These are phyloP conservation scores for Penicillium sp. DNA, from an alignment of 2,329 filamentous ascomycete species.

Conservation along the genomic window DNA sequence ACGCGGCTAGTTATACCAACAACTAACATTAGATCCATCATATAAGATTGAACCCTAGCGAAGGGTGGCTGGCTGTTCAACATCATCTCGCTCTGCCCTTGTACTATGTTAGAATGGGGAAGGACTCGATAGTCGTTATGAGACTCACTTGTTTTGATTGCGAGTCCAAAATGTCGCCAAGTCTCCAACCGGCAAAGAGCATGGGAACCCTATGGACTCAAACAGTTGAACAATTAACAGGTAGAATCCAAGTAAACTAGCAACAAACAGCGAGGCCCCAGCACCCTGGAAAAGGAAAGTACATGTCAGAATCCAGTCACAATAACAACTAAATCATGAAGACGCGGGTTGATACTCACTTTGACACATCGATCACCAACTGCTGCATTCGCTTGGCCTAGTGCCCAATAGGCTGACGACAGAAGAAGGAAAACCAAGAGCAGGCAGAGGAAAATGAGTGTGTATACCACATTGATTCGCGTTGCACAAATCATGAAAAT, in stretches of 20 bases:
- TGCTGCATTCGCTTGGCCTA: conserved; percentile 44
- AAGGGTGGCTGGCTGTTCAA: neutral
- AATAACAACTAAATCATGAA: neutral
- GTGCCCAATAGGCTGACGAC: conserved; percentile 60
- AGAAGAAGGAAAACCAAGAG: conserved; percentile 59
- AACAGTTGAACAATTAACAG: conserved; percentile 57
- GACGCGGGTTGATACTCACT: conserved; percentile 14
- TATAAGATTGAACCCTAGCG: too few relatives aligned
- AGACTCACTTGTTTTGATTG: conserved; percentile 6
- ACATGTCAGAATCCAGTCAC: neutral
- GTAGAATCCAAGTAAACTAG: conserved; percentile 53
- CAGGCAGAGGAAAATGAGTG: conserved; percentile 67
- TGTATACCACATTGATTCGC: conserved; percentile 70
- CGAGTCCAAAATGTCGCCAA: conserved; percentile 19
- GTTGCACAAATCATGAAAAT: conserved; percentile 69
- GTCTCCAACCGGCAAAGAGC: conserved; percentile 49
- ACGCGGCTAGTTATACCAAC: too few relatives aligned
- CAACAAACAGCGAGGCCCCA: conserved; percentile 52
- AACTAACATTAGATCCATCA: neutral
- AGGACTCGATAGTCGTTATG: neutral
- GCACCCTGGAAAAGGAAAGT: conserved; percentile 32
- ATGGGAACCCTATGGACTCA: conserved; percentile 54
- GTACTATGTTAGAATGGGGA: neutral
- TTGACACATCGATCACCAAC: conserved; percentile 33
- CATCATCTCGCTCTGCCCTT: neutral